Evolutionary conservation across 1,284 basidiomycete genomes (phyloP).

Genomic region (Ceratobasidium sp.): DNA sequence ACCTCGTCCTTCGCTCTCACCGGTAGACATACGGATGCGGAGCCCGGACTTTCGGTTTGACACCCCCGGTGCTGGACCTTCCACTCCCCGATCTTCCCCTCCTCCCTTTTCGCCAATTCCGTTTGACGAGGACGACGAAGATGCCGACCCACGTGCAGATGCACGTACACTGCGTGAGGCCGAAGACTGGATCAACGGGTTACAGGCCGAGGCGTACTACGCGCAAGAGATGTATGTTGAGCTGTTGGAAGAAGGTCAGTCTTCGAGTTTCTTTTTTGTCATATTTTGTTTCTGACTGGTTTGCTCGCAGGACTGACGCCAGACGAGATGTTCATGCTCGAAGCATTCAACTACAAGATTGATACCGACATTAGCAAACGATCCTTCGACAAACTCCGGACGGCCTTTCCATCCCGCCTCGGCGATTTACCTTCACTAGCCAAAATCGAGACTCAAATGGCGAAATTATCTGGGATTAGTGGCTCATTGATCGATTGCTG

Average conservation of each 20-base stretch:
- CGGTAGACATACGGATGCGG: not conserved
- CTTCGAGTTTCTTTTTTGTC: not conserved
- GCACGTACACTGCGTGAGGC: too few species aligned
- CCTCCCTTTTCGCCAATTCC: not conserved
- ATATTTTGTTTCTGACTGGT: too few species aligned
- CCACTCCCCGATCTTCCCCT: not conserved
- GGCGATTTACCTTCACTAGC: not conserved
- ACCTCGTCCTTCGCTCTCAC: not conserved
- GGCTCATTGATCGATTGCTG: slow-evolving; percentile 42
- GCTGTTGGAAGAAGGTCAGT: too few species aligned
- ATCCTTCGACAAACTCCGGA: slow-evolving; percentile 16
- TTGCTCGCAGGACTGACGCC: not conserved
- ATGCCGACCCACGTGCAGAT: too few species aligned
- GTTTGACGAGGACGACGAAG: too few species aligned
- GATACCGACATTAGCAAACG: slow-evolving; percentile 26
- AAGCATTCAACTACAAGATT: slow-evolving; percentile 46
- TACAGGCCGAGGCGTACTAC: too few species aligned
- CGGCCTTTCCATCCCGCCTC: slow-evolving; percentile 16
- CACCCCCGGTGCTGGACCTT: slow-evolving; percentile 10
- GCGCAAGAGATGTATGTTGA: too few species aligned
- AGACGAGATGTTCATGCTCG: not conserved
- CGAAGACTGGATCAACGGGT: too few species aligned
- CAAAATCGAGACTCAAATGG: not conserved
- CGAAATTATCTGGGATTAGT: not conserved
- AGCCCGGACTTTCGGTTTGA: slow-evolving; percentile 8